phyloP scores from a whole-genome alignment of 2,329 filamentous ascomycete species.

The Teratosphaeria viscida region DNA sequence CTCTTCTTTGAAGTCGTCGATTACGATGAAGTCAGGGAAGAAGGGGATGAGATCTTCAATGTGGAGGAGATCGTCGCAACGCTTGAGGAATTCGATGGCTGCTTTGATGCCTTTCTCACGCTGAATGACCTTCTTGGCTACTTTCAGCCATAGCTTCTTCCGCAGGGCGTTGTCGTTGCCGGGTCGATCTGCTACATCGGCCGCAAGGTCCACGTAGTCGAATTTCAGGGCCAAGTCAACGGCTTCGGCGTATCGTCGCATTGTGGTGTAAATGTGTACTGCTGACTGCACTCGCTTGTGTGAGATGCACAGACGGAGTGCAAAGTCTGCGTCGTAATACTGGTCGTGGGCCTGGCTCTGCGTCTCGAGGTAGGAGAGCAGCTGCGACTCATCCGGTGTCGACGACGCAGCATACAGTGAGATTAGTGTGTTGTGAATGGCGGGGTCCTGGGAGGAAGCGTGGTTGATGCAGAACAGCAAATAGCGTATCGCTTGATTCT shows the following conservation, averaged over 20 bases:
- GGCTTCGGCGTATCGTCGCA: slow-evolving; percentile 88
- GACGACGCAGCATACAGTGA: slow-evolving; percentile 87
- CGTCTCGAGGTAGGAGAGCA: slow-evolving; percentile 80
- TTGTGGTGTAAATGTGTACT: slow-evolving; percentile 93
- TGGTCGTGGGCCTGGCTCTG: slow-evolving; percentile 67
- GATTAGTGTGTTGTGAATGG: slow-evolving; percentile 92
- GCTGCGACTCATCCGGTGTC: slow-evolving; percentile 70
- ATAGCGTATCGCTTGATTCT: slow-evolving; percentile 88
- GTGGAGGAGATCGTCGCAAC: slow-evolving; percentile 70
- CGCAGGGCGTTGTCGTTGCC: slow-evolving; percentile 64
- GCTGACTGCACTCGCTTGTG: slow-evolving; percentile 87
- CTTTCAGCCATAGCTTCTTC: slow-evolving; percentile 90
- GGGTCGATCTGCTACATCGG: slow-evolving; percentile 77
- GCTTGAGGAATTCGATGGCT: slow-evolving; percentile 85
- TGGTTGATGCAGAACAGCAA: slow-evolving; percentile 88
- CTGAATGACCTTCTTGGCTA: slow-evolving; percentile 87
- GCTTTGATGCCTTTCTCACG: slow-evolving; percentile 71
- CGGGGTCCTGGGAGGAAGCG: slow-evolving; percentile 66
- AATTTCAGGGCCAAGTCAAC: slow-evolving; percentile 88
- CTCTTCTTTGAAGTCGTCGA: slow-evolving; percentile 98
- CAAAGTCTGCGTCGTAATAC: slow-evolving; percentile 90
- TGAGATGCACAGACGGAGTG: slow-evolving; percentile 87
- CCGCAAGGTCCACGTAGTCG: slow-evolving; percentile 78
- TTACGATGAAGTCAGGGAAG: slow-evolving; percentile 96
- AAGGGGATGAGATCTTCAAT: slow-evolving; percentile 98